Base-by-base conservation (phyloP, 495 filamentous ascomycete genomes). In the Penicillium roqueforti region DNA sequence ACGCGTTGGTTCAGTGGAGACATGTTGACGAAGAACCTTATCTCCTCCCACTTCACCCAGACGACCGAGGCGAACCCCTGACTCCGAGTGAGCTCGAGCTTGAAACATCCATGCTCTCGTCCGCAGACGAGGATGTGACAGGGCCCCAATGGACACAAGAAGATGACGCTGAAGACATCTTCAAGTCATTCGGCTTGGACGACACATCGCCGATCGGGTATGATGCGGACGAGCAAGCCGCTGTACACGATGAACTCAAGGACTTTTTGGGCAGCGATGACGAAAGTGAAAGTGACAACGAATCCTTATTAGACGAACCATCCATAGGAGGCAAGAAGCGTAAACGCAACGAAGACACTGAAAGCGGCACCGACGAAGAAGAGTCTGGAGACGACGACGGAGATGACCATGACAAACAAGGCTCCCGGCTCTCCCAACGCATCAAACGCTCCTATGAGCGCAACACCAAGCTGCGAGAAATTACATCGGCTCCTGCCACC, bases 1-100 rank as follows among this genome's bases (percentile, higher is more conserved):
- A 91, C 52, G 91, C 81, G 29, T 82, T 97, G 50, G 83, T 80
- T 3, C 82, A 82, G 59, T 98, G 92, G 92, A 73, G 75, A 46
- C 84, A 79, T 47, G 72, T 89, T 18, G 81, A 88, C 25, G 92
- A 96, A 66, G 77, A 76, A 4, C 82, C 83, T 0, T 97, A 95
- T 62, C 68, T 90, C 11, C 68, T 91, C 28, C 66, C 78, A 10
- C 73, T 88, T 31, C 80, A 87, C 57, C 82, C 83, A 0, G 76
- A 83, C 47, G 84, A 86, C 57, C 76, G 82, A 5, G 72, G 68
- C 25, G 69, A 75, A 46, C 72, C 61, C 20, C 66, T 70, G 46
- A 74, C 63, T 19, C 63, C 72, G 19, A 54, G 57, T 13, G 67
- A 72, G 45, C 62, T 63, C 54, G 60, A 72, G 41, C 36, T 65